Conservation (phyloP, 192 early-diverging fungal genomes). For the Gonapodya sp. region DNA sequence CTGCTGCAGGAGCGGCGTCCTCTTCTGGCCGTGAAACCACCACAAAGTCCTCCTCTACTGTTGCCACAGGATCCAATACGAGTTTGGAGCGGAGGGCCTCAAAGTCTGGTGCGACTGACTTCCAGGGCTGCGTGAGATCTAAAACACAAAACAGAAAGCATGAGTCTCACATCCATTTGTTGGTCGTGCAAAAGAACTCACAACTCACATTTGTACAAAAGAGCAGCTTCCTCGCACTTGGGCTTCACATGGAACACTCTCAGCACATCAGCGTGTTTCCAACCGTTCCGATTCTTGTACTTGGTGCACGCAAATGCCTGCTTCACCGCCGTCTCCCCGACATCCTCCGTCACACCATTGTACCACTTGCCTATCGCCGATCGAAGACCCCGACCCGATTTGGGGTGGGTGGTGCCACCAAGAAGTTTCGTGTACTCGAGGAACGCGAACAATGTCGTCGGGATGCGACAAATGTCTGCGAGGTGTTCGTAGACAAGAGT, state of each 20-base stretch:
- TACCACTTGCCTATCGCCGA: slow-evolving; percentile 12
- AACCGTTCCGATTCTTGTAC: slow-evolving; percentile 25
- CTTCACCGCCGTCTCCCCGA: background rate
- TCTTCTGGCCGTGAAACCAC: too few species aligned
- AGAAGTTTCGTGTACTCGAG: background rate
- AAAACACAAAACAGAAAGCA: too few species aligned
- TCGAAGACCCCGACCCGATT: slow-evolving; percentile 11
- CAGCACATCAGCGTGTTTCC: slow-evolving; percentile 22
- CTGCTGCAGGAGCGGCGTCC: too few species aligned
- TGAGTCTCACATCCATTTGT: too few species aligned
- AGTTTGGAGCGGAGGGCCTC: background rate
- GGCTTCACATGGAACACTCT: slow-evolving; percentile 15
- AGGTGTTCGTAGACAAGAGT: background rate
- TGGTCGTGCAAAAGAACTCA: too few species aligned
- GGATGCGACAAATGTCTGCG: background rate
- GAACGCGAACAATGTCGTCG: background rate
- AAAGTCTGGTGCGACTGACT: background rate
- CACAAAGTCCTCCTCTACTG: too few species aligned
- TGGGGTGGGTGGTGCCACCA: background rate
- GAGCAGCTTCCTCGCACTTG: background rate
- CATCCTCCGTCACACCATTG: background rate
- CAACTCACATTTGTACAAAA: too few species aligned
- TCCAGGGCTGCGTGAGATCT: background rate
- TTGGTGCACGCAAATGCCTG: slow-evolving; percentile 20
- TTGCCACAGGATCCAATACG: too few species aligned